Conservation (phyloP, 208 protist species). For the Trypanosoma mega region DNA sequence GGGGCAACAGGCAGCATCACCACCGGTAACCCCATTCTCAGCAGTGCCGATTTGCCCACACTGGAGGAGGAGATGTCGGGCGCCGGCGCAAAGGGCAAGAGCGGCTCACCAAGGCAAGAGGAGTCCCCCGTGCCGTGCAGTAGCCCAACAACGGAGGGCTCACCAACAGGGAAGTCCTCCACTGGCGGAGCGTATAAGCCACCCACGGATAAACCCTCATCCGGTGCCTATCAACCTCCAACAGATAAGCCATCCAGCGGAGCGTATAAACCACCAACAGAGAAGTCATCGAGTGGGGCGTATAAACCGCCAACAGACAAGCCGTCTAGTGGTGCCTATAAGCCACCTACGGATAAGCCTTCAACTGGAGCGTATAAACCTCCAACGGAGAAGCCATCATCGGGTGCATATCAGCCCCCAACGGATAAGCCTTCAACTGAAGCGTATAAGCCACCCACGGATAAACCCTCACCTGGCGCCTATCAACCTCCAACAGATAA, state of each 20-base stretch:
- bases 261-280: slow-evolving; percentile 4
- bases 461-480: slow-evolving; percentile 18
- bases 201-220: not conserved
- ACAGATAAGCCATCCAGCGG: slow-evolving; percentile 1
- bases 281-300: slow-evolving; percentile 1
- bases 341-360: slow-evolving; percentile 22
- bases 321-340: slow-evolving; percentile 8
- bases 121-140: slow-evolving; percentile 1
- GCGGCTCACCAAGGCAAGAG: too few species aligned
- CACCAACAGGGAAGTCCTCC: not conserved
- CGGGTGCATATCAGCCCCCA: slow-evolving; percentile 33
- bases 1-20: slow-evolving; percentile 54
- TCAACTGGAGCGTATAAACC: slow-evolving; percentile 29
- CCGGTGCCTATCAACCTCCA: not conserved
- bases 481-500: slow-evolving; percentile 28
- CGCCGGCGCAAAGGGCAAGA: too few species aligned
- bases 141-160: not conserved
- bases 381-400: slow-evolving; percentile 27
- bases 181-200: slow-evolving; percentile 10
- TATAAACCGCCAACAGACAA: slow-evolving; percentile 23
- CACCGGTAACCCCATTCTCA: slow-evolving; percentile 19
- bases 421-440: slow-evolving; percentile 18
- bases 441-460: slow-evolving; percentile 14
- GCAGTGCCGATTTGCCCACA: slow-evolving; percentile 53
- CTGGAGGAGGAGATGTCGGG: slow-evolving; percentile 72